Evolutionary conservation across 805 yeast species (phyloP).

Genomic region (Ogataea salicorniae): DNA sequence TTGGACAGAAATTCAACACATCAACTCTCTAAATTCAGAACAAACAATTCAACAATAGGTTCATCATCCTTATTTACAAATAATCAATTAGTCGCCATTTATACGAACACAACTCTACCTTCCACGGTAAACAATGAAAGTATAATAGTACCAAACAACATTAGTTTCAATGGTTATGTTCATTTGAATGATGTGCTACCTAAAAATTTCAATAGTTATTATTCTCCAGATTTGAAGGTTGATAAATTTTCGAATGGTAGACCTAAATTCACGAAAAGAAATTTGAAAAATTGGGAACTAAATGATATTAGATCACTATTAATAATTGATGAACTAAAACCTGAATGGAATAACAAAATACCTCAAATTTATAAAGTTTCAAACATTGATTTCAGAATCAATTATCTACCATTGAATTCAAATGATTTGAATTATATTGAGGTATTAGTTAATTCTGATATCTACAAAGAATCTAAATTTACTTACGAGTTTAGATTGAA

Average conservation of each 20-base stretch:
- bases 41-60: slow-evolving; percentile 14
- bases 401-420: slow-evolving; percentile 47
- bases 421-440: slow-evolving; percentile 44
- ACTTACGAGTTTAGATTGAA: slow-evolving; percentile 48
- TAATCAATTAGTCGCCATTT: slow-evolving; percentile 21
- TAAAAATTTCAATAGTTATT: slow-evolving; percentile 46
- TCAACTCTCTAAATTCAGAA: slow-evolving; percentile 7
- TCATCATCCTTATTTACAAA: slow-evolving; percentile 22
- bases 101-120: slow-evolving; percentile 25
- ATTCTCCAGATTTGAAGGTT: slow-evolving; percentile 48
- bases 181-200: slow-evolving; percentile 51
- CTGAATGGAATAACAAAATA: slow-evolving; percentile 51
- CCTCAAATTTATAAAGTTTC: slow-evolving; percentile 38
- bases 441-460: slow-evolving; percentile 50
- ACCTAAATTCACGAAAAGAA: slow-evolving; percentile 58
- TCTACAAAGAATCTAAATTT: slow-evolving; percentile 60
- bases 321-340: slow-evolving; percentile 43
- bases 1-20: slow-evolving; percentile 1
- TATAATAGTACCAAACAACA: not conserved
- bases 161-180: slow-evolving; percentile 10
- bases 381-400: slow-evolving; percentile 39
- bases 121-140: slow-evolving; percentile 5
- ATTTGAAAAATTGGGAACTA: slow-evolving; percentile 62
- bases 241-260: slow-evolving; percentile 52
- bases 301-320: slow-evolving; percentile 65